Conservation (phyloP, 495 filamentous ascomycete genomes). For the Xylaria flabelliformis region DNA sequence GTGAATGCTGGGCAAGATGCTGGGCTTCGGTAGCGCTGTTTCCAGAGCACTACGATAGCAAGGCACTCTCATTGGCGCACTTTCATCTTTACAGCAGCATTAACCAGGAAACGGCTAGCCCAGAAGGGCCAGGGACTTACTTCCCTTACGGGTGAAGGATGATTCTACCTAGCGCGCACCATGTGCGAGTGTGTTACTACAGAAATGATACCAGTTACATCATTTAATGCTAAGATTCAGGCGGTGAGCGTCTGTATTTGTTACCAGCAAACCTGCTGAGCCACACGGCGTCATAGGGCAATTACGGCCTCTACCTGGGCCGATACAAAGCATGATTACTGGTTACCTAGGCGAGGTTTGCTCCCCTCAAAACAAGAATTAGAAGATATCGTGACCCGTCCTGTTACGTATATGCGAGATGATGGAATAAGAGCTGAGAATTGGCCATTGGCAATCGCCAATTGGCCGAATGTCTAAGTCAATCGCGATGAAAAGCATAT, state of each 20-base stretch:
- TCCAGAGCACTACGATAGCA: constrained; percentile 16
- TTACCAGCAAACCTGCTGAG: constrained; percentile 2
- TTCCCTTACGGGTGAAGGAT: constrained; percentile 6
- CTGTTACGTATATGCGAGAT: not conserved
- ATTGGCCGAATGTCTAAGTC: not conserved
- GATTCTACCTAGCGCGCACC: not conserved
- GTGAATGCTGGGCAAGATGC: not conserved
- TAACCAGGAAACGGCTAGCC: constrained; percentile 11
- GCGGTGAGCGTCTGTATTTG: constrained; percentile 19
- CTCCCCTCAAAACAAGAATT: not conserved
- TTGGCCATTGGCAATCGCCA: not conserved
- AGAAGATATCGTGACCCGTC: not conserved
- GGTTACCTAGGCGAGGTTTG: not conserved
- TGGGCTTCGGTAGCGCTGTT: constrained; percentile 21
- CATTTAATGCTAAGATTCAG: constrained; percentile 1
- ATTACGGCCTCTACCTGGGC: not conserved
- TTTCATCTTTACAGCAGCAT: not conserved
- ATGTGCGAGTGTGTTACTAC: constrained; percentile 22
- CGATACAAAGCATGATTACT: not conserved
- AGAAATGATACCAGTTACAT: constrained; percentile 9
- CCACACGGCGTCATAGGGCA: constrained; percentile 11
- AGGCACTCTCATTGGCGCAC: constrained; percentile 1
- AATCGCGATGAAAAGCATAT: not conserved
- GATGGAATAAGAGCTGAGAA: not conserved
- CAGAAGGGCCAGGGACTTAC: not conserved